These are phyloP conservation scores for Tulasnella sp. DNA, from an alignment of 768 basidiomycete species.

Conservation along the genomic window DNA sequence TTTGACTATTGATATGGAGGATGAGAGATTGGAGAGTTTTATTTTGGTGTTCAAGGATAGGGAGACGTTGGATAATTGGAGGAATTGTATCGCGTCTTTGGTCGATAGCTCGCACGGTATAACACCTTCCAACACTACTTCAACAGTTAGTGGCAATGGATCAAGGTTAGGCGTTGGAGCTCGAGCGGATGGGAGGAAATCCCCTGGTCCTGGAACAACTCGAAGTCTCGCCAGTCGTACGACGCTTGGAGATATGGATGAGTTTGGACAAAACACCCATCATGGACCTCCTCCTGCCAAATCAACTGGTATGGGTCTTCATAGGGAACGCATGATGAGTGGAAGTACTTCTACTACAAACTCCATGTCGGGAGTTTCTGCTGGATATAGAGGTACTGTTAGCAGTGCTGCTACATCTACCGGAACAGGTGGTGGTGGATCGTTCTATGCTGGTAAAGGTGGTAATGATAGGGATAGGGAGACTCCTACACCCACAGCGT, in stretches of 20 bases:
- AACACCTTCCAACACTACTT: no score
- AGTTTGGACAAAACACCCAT: slow-evolving; percentile 11
- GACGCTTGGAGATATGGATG: slow-evolving; percentile 16
- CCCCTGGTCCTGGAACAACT: background rate
- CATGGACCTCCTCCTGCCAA: background rate
- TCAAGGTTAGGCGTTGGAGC: background rate
- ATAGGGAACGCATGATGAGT: no score
- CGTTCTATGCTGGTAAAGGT: no score
- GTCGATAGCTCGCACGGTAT: slow-evolving; percentile 28
- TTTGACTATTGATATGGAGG: slow-evolving; percentile 95
- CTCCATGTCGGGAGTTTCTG: no score
- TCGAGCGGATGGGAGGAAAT: background rate
- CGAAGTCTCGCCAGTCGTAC: background rate
- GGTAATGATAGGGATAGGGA: slow-evolving; percentile 59
- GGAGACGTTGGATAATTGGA: slow-evolving; percentile 82
- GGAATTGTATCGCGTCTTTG: slow-evolving; percentile 62
- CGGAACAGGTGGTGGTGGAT: no score
- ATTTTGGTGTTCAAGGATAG: slow-evolving; percentile 92
- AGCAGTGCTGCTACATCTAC: no score
- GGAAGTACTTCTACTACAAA: no score
- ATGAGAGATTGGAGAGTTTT: slow-evolving; percentile 84
- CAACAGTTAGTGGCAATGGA: no score
- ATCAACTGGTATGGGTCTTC: no score
- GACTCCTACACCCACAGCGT: slow-evolving; percentile 4
- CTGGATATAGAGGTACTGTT: no score